A percentile compares a stretch with the other conserved stretches of the same genome.
Evolutionary conservation across 2,329 filamentous ascomycete genomes (phyloP).

Genomic region (Lachnellula cervina): DNA sequence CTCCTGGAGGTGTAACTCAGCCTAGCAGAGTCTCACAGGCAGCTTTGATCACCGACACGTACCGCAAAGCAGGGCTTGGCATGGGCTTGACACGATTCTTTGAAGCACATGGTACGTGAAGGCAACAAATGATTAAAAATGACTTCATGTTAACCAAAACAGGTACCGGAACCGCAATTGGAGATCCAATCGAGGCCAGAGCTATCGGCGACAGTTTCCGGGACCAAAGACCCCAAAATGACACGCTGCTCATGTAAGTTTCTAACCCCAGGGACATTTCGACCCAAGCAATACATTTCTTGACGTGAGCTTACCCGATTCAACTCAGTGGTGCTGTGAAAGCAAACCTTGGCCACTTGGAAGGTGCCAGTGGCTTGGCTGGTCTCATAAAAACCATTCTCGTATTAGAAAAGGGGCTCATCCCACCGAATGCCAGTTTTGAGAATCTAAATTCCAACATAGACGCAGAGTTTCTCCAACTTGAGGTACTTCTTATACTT

Average conservation of each 20-base stretch:
- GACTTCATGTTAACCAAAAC: constrained; percentile 7
- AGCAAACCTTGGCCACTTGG: constrained; percentile 25
- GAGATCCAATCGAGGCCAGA: constrained; percentile 40
- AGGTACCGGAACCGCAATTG: constrained; percentile 18
- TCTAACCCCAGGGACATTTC: background rate
- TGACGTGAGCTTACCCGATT: background rate
- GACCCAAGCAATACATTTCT: background rate
- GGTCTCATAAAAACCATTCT: constrained; percentile 28
- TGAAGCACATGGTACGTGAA: constrained; percentile 42
- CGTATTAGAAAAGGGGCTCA: constrained; percentile 23
- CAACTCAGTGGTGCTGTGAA: constrained; percentile 20
- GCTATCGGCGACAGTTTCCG: constrained; percentile 31
- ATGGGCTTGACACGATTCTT: constrained; percentile 37
- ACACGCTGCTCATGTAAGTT: background rate
- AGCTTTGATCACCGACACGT: constrained; percentile 40
- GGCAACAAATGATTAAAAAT: background rate
- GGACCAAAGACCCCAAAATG: background rate
- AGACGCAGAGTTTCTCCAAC: background rate
- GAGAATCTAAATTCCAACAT: constrained; percentile 33
- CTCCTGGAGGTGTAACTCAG: constrained; percentile 46
- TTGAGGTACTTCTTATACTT: background rate
- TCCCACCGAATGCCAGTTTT: constrained; percentile 30
- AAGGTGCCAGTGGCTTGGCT: constrained; percentile 27
- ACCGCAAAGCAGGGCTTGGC: constrained; percentile 39
- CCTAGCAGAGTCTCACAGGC: constrained; percentile 44